A percentile compares a stretch with the other conserved stretches of the same genome.
phyloP scores from a whole-genome alignment of 2,329 filamentous ascomycete genomes.

The Exophiala dermatitidis region DNA sequence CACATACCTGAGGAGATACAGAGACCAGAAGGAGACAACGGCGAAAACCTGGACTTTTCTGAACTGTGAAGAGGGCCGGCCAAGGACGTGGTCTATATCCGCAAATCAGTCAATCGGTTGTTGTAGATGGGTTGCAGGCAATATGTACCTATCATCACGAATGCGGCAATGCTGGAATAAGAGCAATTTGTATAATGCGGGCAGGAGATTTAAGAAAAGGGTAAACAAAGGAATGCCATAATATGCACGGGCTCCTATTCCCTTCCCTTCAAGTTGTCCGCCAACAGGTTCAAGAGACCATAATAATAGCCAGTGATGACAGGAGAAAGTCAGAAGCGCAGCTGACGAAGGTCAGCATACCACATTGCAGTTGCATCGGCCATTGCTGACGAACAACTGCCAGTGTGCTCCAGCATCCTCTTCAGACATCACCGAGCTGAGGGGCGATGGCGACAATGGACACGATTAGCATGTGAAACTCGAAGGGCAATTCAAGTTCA shows the following conservation, averaged over 20 bases:
- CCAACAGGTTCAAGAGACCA: too few relatives aligned
- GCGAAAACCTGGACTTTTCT: constrained; percentile 86
- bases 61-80: constrained; percentile 83
- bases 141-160: constrained; percentile 18
- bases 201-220: constrained; percentile 5
- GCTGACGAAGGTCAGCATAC: not conserved
- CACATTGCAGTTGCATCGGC: not conserved
- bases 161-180: too few relatives aligned
- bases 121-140: not conserved
- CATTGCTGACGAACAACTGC: not conserved
- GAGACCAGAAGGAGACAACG: constrained; percentile 84
- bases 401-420: not conserved
- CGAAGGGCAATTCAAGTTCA: too few relatives aligned
- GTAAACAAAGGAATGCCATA: constrained; percentile 14
- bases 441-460: too few relatives aligned
- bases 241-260: constrained; percentile 13
- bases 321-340: not conserved
- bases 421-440: not conserved
- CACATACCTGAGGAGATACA: constrained; percentile 69
- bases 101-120: constrained; percentile 5
- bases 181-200: constrained; percentile 1
- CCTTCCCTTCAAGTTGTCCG: not conserved
- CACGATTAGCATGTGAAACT: too few relatives aligned
- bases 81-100: constrained; percentile 72
- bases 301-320: not conserved